These are phyloP conservation scores for Macrotyloma uniflorum DNA, from an alignment of 306 rosid genomes.

Conservation along the genomic window DNA sequence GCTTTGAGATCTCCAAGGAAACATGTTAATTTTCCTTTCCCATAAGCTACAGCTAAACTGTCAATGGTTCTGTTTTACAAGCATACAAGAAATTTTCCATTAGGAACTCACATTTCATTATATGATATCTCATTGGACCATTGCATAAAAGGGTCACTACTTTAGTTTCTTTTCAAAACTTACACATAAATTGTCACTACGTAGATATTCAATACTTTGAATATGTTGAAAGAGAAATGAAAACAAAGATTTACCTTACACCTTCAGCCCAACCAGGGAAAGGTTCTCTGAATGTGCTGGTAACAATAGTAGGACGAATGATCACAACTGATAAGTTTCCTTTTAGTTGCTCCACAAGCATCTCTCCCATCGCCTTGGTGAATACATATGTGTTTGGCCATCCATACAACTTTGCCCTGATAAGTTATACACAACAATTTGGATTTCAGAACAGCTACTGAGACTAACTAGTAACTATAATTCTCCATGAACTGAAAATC, in stretches of 20 bases:
- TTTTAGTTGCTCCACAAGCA: constrained; percentile 58
- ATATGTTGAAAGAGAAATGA: not conserved
- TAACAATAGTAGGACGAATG: constrained; percentile 78
- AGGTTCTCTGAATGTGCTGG: constrained; percentile 91
- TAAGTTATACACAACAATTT: not conserved
- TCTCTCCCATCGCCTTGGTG: constrained; percentile 97
- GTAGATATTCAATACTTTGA: not conserved
- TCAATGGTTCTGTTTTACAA: constrained; percentile 78
- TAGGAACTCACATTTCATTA: not conserved
- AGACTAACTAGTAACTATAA: not conserved
- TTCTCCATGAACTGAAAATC: not conserved
- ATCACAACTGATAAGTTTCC: constrained; percentile 56
- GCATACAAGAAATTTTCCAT: not conserved
- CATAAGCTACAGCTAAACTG: constrained; percentile 75
- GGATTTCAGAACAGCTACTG: not conserved
- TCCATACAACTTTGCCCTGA: constrained; percentile 74
- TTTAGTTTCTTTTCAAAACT: not conserved
- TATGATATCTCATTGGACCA: not conserved
- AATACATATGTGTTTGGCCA: constrained; percentile 98
- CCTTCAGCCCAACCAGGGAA: constrained; percentile 99
- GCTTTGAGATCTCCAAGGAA: constrained; percentile 59
- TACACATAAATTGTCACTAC: not conserved
- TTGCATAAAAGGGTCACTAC: not conserved
- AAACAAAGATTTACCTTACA: constrained; percentile 51
- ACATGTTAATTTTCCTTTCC: constrained; percentile 72